A percentile compares a stretch with the other conserved stretches of the same genome.
Evolutionary conservation across 2,329 filamentous ascomycete species (phyloP).

Genomic region (Sclerotinia trifoliorum): DNA sequence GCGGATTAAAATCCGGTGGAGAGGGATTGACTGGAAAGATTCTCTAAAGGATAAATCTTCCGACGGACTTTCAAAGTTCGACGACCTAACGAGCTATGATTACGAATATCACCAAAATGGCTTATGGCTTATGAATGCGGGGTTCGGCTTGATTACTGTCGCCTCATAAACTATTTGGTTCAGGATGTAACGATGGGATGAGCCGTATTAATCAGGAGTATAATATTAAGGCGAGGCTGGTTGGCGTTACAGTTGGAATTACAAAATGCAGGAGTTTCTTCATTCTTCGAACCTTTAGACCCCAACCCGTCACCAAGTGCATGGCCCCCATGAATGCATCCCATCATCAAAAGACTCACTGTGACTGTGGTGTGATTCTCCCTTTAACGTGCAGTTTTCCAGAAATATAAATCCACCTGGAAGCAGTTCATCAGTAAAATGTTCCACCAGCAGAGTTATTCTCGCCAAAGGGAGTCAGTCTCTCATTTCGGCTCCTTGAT

Average conservation of each 20-base stretch:
- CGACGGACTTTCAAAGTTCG: not conserved
- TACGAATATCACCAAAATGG: conserved; percentile 8
- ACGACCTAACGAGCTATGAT: not conserved
- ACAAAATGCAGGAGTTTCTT: not conserved
- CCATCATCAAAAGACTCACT: not conserved
- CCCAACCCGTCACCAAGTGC: not conserved
- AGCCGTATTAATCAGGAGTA: not conserved
- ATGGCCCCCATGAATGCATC: conserved; percentile 4
- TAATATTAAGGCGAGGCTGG: not conserved
- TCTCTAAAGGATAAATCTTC: not conserved
- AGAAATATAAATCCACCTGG: not conserved
- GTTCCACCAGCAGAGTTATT: not conserved
- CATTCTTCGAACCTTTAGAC: not conserved
- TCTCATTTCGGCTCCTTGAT: not conserved
- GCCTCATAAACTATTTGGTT: not conserved
- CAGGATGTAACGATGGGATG: not conserved
- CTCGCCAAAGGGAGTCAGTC: not conserved
- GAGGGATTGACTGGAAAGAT: conserved; percentile 14
- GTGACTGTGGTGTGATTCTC: not conserved
- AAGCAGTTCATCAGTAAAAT: not conserved
- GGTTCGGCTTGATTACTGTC: not conserved
- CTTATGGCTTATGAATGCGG: not conserved
- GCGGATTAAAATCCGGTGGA: conserved; percentile 19
- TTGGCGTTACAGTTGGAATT: not conserved
- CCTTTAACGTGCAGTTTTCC: not conserved